Evolutionary conservation across 768 basidiomycete genomes (phyloP), one percentile per base, ranked within the genome.

Genomic region (Pleurotus tuoliensis): DNA sequence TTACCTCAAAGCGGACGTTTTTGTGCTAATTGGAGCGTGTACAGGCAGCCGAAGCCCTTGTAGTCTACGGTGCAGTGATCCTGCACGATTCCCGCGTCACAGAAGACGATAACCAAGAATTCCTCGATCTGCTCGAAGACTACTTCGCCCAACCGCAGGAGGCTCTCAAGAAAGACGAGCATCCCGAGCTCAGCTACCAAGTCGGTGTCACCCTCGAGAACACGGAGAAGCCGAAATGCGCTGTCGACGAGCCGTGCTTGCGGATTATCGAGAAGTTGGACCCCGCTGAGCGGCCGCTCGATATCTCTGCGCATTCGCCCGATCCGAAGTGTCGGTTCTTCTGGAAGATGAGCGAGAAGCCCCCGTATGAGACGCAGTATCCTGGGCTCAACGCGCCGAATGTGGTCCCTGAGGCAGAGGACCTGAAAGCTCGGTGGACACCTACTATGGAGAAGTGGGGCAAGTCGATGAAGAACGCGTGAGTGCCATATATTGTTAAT

Each of bases 281-380:
- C 39, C 85, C 86, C 2, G 70, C 79, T 0, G 92, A 98, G 65
- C 73, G 95, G 27, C 95, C 95, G 5, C 70, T 98, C 50, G 95
- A 98, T 69, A 86, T 91, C 56, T 76, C 78, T 24, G 87, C 78
- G 5, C 88, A 92, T 60, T 78, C 82, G 5, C 91, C 93, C 1
- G 95, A 98, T 69, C 95, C 95, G 0, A 98, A 98, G 70, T 96
- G 92, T 68, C 81, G 95, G 59, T 97, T 93, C 76, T 94, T 94
- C 73, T 93, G 89, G 86, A 88, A 79, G 65, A 92, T 93, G 90
- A 77, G 78, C 59, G 79, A 82, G 56, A 72, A 71, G 12, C 89
- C 90, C 1, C 90, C 91, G 3, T 92, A 93, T 61, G 73, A 86
- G 62, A 92, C 91, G 0, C 75, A 79, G 52, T 97, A 87, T 66